These are phyloP conservation scores for Pseudomonodictys pantanalensis DNA, from an alignment of 495 filamentous ascomycete genomes.

Conservation along the genomic window DNA sequence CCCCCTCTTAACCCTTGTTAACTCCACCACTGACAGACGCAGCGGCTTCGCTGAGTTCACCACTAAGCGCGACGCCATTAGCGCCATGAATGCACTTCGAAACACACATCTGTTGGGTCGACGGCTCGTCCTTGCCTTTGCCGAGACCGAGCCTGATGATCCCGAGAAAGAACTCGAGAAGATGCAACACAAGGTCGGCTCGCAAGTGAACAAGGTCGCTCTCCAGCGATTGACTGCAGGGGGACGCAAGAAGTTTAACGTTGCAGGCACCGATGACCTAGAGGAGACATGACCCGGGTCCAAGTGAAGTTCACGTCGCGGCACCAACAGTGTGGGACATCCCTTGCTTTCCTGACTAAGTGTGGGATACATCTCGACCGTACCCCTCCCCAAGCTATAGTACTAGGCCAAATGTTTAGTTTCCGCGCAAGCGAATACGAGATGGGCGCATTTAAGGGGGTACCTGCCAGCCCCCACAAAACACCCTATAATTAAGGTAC, in stretches of 20 bases:
- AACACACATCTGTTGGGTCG: conserved; percentile 92
- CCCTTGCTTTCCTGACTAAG: conserved; percentile 32
- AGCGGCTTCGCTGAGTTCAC: conserved; percentile 95
- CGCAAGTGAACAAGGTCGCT: conserved; percentile 82
- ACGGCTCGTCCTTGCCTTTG: conserved; percentile 84
- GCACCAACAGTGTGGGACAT: conserved; percentile 15
- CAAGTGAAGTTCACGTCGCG: conserved; percentile 25
- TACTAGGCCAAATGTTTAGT: too few species aligned
- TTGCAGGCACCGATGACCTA: conserved; percentile 58
- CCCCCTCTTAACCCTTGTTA: too few species aligned
- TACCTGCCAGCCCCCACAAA: too few species aligned
- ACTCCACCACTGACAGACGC: too few species aligned
- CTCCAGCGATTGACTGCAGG: conserved; percentile 78
- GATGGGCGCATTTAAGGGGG: too few species aligned
- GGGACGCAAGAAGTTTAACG: conserved; percentile 82
- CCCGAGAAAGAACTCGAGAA: conserved; percentile 92
- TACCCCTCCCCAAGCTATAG: too few species aligned
- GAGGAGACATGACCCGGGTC: conserved; percentile 51
- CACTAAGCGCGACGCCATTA: conserved; percentile 86
- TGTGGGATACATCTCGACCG: too few species aligned
- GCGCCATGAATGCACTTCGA: conserved; percentile 83
- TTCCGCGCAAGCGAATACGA: too few species aligned
- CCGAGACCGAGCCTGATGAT: conserved; percentile 77
- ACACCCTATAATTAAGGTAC: too few species aligned
- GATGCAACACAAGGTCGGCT: conserved; percentile 91